phyloP scores from a whole-genome alignment of 192 early-diverging fungal genomes.

The Linnemannia elongata region DNA sequence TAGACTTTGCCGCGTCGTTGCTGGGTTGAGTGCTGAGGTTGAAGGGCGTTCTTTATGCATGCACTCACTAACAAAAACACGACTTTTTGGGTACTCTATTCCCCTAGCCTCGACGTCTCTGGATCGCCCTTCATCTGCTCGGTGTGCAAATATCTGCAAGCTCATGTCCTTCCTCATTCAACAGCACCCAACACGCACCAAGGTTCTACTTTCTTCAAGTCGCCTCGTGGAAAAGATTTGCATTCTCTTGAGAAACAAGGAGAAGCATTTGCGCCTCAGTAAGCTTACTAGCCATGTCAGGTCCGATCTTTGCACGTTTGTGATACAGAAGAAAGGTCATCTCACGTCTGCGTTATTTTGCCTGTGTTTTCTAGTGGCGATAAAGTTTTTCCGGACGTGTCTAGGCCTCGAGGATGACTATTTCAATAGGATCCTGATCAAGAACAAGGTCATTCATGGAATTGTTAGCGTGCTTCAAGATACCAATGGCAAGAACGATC shows the following conservation, averaged over 20 bases:
- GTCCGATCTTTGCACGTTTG: neutral
- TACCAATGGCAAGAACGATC: slow-evolving; percentile 76
- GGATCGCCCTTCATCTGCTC: slow-evolving; percentile 39
- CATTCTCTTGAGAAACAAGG: slow-evolving; percentile 74
- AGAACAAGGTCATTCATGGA: slow-evolving; percentile 74
- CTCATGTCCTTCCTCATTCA: slow-evolving; percentile 77
- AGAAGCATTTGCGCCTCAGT: slow-evolving; percentile 78
- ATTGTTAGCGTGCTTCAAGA: slow-evolving; percentile 70
- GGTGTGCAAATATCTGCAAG: slow-evolving; percentile 76
- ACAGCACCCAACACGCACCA: slow-evolving; percentile 79
- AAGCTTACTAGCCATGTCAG: slow-evolving; percentile 7
- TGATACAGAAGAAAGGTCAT: neutral
- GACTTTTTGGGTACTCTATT: neutral
- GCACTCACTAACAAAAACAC: neutral
- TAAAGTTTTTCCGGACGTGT: slow-evolving; percentile 83
- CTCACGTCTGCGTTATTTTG: neutral
- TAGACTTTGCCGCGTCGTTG: neutral
- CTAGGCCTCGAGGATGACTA: slow-evolving; percentile 84
- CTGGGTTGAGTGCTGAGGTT: too few species aligned
- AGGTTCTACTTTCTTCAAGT: slow-evolving; percentile 74
- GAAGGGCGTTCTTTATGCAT: neutral
- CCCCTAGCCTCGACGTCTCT: slow-evolving; percentile 21
- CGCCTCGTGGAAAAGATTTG: slow-evolving; percentile 69
- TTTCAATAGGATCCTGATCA: slow-evolving; percentile 77
- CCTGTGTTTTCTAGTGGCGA: slow-evolving; percentile 65